Evolutionary conservation across 2,329 filamentous ascomycete species (phyloP).

Genomic region (Fusarium sp.): DNA sequence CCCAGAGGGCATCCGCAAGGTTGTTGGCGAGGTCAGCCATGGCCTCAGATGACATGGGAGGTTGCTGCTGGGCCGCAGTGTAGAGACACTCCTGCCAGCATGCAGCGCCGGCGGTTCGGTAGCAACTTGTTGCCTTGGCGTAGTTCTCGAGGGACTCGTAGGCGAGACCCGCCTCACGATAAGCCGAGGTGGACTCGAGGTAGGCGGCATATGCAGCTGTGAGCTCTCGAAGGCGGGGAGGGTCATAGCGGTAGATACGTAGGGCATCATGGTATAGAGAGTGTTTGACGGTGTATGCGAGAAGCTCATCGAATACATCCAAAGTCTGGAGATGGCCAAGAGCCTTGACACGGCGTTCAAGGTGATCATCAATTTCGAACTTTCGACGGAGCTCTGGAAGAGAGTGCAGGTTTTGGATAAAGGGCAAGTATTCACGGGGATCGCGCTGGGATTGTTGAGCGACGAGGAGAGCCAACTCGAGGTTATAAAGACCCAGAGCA

Average conservation of each 20-base stretch:
- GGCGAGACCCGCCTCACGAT: constrained; percentile 87
- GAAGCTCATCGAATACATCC: constrained; percentile 80
- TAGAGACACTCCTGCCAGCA: constrained; percentile 94
- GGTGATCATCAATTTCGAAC: constrained; percentile 90
- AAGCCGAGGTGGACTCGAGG: constrained; percentile 78
- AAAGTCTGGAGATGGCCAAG: constrained; percentile 79
- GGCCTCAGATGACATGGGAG: constrained; percentile 69
- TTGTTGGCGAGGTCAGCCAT: constrained; percentile 75
- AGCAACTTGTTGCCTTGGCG: constrained; percentile 80
- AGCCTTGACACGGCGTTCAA: constrained; percentile 81
- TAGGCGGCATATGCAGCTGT: constrained; percentile 83
- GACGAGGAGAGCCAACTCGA: constrained; percentile 88
- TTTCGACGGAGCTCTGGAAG: constrained; percentile 76
- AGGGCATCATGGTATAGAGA: constrained; percentile 82
- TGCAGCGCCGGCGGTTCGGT: constrained; percentile 78
- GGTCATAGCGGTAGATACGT: constrained; percentile 84
- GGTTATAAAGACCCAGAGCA: constrained; percentile 88
- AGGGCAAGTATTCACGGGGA: constrained; percentile 93
- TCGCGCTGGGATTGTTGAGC: constrained; percentile 97
- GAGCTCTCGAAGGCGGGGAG: constrained; percentile 71
- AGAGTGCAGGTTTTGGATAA: constrained; percentile 86
- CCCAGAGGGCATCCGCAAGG: constrained; percentile 81
- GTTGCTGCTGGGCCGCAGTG: constrained; percentile 73
- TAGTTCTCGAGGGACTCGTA: constrained; percentile 88
- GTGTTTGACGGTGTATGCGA: constrained; percentile 82